Evolutionary conservation across 768 basidiomycete species (phyloP), one percentile per base, ranked within the genome.

Genomic region (Mycena albidolilacea): DNA sequence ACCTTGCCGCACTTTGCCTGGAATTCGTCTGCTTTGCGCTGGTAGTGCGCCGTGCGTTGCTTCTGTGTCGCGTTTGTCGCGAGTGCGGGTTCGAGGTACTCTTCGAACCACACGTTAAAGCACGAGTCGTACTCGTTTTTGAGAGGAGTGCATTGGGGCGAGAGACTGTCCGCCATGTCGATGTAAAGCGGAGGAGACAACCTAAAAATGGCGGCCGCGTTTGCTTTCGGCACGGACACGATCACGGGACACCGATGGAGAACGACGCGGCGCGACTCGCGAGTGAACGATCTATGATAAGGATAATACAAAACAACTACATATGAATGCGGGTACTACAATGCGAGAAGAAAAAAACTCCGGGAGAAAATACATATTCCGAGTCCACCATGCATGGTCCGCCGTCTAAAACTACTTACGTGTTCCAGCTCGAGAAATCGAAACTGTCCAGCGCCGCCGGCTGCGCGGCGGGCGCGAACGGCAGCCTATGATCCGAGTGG

Each of bases 31-130:
- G 95, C 95, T 82, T 97, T 97, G 71, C 89, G 83, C 77, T 91
- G 90, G 4, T 93, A 90, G 78, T 93, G 92, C 58, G 85, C 88
- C 17, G 87, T 83, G 59, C 90, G 90, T 68, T 88, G 84, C 64
- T 87, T 84, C 14, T 82, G 73, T 7, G 80, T 80, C 7, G 84
- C 76, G 35, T 83, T 76, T 17, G 83, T 82, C 15, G 86, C 82
- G 19, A 93, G 85, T 11, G 90, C 91, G 10, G 96, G 96, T 78
- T 96, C 93, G 30, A 98, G 90, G 81, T 98, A 99, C 12, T 95
- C 96, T 81, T 98, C 97, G 77, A 99, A 97, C 97, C 97, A 98
- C 9, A 93, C 90, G 78, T 98, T 98, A 85, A 99, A 99, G 86
- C 97, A 99, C 0, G 94, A 86, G 82, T 99, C 97, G 80, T 98